Base-by-base conservation (phyloP, 2,329 filamentous ascomycete genomes). In the Aspergillus ochraceoroseus region DNA sequence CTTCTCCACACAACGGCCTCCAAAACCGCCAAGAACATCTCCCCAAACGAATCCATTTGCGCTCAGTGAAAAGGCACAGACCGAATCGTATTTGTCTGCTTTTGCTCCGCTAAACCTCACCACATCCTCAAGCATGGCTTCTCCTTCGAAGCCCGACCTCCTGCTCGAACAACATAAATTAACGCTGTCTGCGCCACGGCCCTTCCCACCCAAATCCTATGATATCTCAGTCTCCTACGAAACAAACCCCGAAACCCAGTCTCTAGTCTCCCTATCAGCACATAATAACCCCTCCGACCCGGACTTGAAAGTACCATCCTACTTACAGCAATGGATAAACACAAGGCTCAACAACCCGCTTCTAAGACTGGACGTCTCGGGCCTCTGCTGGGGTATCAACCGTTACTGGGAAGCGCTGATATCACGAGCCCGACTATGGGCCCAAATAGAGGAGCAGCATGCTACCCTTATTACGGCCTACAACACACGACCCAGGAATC, bases 81-180 rank as follows among this genome's bases (percentile, higher is more conserved):
- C 83, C 34, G 64, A 84, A 2, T 79, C 82, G 0, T 87, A 83
- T 49, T 70, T 89, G 0, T 76, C 83, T 31, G 71, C 83, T 6
- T 87, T 92, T 53, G 84, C 79, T 0, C 78, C 83, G 0, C 72
- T 92, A 9, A 70, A 69, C 0, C 80, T 85, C 42, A 54, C 47
- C 4, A 43, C 59, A 9, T 53, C 58, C 20, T 63, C 58, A 17
- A 56, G 42, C n/a, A 51, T 53, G 27, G 34, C 52, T 7, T 46
- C 56, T 6, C 43, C 52, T 6, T 43, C 51, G 14, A 35, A 52
- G 14, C 32, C 49, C 4, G 41, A 45, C 9, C 32, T 33, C 7
- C 37, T 65, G 7, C 43, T 54, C 2, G 63, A 67, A 44, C 62
- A 44, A 26, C 63, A 67, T 46, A 54, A 55, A 9, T 45, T 68